These are phyloP conservation scores for grape (Vitis vinifera) DNA, from an alignment of 164 flowering plant genomes.

Conservation along the genomic window ASM3070453v1 NC_081811.1:21183501-21184000, in stretches of 20 bases:
- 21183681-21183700: constrained; percentile 54
- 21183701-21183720: constrained; percentile 48
- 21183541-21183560: constrained; percentile 61
- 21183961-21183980: neutral
- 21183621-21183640: constrained; percentile 58
- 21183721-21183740: constrained; percentile 43
- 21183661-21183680: constrained; percentile 56
- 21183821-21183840: neutral
- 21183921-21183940: neutral
- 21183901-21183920: neutral
- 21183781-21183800: constrained; percentile 29
- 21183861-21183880: neutral
- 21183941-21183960: neutral
- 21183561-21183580: constrained; percentile 59
- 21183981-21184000: too few species aligned
- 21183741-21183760: constrained; percentile 56
- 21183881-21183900: neutral
- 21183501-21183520: constrained; percentile 42
- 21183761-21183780: constrained; percentile 69
- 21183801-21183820: neutral
- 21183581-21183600: constrained; percentile 58
- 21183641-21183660: constrained; percentile 69
- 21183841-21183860: neutral
- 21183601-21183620: constrained; percentile 43
- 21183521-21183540: constrained; percentile 45